Base-by-base conservation (phyloP, 768 basidiomycete genomes). In the Lentinula sp. region DNA sequence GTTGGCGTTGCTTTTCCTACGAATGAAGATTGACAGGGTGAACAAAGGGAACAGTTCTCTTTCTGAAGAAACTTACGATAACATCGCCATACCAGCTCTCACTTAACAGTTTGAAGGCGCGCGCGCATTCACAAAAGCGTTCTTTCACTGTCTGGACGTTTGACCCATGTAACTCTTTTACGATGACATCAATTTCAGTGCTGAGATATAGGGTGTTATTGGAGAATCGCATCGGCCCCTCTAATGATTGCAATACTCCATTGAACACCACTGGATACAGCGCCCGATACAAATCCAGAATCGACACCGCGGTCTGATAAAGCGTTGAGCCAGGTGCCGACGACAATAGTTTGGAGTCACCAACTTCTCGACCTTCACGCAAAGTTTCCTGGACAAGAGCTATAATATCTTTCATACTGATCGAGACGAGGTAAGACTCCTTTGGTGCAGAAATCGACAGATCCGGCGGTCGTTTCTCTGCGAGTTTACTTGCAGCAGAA, bases 131-230 rank as follows among this genome's bases (percentile, higher is more conserved):
- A 12, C 69, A 71, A 45, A 87, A 69, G 61, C 76, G 81, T 48
- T 79, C 83, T 64, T 76, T 77, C 32, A 81, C 71, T 35, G 65
- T 62, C 9, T 62, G 48, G 1, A 65, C 61, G 7, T 61, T 69
- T 8, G 58, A 61, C 35, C 57, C 51, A 6, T 61, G 57, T n/a
- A 70, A 63, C 2, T 66, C 69, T 23, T 68, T 64, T 50, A 71
- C 73, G 20, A 85, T 63, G 33, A 75, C 76, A 60, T 75, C 76
- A 0, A 88, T 69, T 65, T 88, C 81, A 20, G 73, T 71, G 35
- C 78, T 78, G 32, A 95, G 78, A 69, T 88, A 91, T 20, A 81
- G 66, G 65, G 87, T 92, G 63, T 95, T 89, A 69, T 97, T 97
- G 16, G 91, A 86, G 69, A 89, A 89, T 53, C 84, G 83, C 81